A percentile compares a stretch with the other conserved stretches of the same genome.
Conservation (phyloP, 495 filamentous ascomycete genomes). For the Articulospora tetracladia region DNA sequence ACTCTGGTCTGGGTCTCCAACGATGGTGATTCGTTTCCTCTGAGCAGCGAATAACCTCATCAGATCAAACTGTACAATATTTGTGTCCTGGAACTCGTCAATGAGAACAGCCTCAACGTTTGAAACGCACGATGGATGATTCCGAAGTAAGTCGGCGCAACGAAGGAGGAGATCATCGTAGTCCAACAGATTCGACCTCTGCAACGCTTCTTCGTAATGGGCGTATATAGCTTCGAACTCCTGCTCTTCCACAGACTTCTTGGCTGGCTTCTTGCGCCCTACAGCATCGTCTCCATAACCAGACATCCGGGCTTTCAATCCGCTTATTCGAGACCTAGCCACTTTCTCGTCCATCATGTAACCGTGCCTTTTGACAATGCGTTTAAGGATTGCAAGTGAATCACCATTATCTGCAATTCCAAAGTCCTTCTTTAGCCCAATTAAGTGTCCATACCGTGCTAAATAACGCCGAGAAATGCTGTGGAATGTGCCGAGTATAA, state of each 20-base stretch:
- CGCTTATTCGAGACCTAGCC: conserved; percentile 76
- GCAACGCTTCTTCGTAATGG: conserved; percentile 74
- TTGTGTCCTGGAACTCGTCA: conserved; percentile 98
- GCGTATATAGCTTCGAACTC: conserved; percentile 72
- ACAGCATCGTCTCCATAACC: conserved; percentile 9
- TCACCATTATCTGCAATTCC: conserved; percentile 90
- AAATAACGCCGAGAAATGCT: conserved; percentile 88
- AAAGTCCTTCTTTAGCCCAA: conserved; percentile 79
- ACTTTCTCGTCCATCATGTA: conserved; percentile 63
- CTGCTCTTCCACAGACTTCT: conserved; percentile 55
- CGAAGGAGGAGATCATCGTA: conserved; percentile 91
- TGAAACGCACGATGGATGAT: conserved; percentile 78
- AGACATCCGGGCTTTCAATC: conserved; percentile 73
- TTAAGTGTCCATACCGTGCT: conserved; percentile 77
- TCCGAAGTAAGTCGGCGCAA: conserved; percentile 75
- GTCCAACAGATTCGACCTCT: conserved; percentile 79
- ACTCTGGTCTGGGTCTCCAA: conserved; percentile 96
- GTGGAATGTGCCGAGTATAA: conserved; percentile 95
- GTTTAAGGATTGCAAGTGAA: conserved; percentile 68
- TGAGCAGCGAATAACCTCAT: conserved; percentile 83
- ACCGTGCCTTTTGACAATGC: conserved; percentile 74
- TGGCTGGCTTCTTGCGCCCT: conserved; percentile 16
- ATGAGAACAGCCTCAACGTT: conserved; percentile 92
- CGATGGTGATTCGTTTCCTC: conserved; percentile 77
- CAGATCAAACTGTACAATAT: conserved; percentile 89